A percentile compares a stretch with the other conserved stretches of the same genome.
Evolutionary conservation across 768 basidiomycete species (phyloP).

Genomic region (Coprinopsis strossmayeri): DNA sequence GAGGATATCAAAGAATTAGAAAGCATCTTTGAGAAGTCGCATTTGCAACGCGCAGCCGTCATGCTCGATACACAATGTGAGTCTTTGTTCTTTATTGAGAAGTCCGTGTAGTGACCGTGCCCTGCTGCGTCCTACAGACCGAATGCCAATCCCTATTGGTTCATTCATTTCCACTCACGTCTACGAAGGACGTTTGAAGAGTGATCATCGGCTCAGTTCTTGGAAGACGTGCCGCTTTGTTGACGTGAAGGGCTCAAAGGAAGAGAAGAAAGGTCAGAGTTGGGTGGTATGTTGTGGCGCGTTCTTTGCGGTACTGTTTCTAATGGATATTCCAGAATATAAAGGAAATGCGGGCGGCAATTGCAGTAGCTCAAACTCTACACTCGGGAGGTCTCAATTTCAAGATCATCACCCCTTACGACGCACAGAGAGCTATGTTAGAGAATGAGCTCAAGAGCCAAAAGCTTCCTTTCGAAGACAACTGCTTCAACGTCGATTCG

Average conservation of each 20-base stretch:
- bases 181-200: constrained; percentile 47
- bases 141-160: constrained; percentile 63
- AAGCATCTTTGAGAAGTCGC: constrained; percentile 56
- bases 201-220: constrained; percentile 30
- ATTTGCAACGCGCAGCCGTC: constrained; percentile 33
- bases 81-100: constrained; percentile 13
- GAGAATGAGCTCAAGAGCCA: constrained; percentile 41
- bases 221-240: constrained; percentile 50
- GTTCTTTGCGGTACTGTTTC: constrained; percentile 1
- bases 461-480: constrained; percentile 48
- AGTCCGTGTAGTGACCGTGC: not conserved
- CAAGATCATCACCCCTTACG: constrained; percentile 70
- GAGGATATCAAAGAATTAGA: constrained; percentile 42
- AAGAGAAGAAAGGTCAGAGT: constrained; percentile 24
- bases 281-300: constrained; percentile 27
- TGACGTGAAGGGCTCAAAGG: constrained; percentile 33
- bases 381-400: constrained; percentile 33
- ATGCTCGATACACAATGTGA: constrained; percentile 62
- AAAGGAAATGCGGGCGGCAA: constrained; percentile 39
- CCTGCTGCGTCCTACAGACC: constrained; percentile 27
- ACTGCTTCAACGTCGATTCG: constrained; percentile 70
- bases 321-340: constrained; percentile 36
- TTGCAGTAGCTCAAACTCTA: constrained; percentile 31
- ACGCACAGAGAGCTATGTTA: constrained; percentile 52
- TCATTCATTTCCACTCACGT: constrained; percentile 53